phyloP scores from a whole-genome alignment of 2,329 filamentous ascomycete genomes.

The Pseudocercospora fijiensis region DNA sequence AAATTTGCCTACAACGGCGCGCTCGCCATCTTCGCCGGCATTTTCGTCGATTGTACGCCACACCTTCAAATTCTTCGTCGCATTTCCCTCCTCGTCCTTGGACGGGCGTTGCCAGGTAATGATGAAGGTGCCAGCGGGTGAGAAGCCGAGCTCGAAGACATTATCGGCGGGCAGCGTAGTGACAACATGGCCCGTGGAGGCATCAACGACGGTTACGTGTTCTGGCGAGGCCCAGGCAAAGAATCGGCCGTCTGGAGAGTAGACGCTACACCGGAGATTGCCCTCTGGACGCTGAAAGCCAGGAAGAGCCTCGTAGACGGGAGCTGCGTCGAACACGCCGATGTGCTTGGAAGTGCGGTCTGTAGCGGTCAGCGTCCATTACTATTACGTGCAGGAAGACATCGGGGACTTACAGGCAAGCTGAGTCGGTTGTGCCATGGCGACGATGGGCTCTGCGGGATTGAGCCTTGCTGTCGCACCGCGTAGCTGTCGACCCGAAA shows the following conservation, averaged over 20 bases:
- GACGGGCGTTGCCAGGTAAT: conserved; percentile 94
- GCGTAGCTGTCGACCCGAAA: neutral
- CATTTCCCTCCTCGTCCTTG: conserved; percentile 92
- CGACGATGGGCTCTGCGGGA: conserved; percentile 56
- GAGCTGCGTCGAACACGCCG: conserved; percentile 87
- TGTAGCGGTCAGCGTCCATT: conserved; percentile 33
- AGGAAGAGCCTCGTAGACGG: conserved; percentile 78
- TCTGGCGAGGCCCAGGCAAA: conserved; percentile 93
- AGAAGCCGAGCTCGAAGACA: conserved; percentile 94
- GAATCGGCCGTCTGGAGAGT: conserved; percentile 93
- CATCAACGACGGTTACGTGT: conserved; percentile 80
- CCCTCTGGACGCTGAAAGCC: conserved; percentile 84
- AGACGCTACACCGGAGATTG: conserved; percentile 89
- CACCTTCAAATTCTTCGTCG: conserved; percentile 93
- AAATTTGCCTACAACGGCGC: conserved; percentile 75
- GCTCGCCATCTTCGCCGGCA: conserved; percentile 62
- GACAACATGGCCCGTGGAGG: conserved; percentile 71
- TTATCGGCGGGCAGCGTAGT: conserved; percentile 74
- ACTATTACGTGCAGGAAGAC: conserved; percentile 14
- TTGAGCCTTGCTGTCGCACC: neutral
- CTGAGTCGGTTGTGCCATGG: conserved; percentile 91
- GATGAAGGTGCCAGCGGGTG: conserved; percentile 84
- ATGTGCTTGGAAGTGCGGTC: conserved; percentile 95
- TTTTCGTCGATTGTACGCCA: conserved; percentile 79
- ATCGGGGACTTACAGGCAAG: conserved; percentile 68